phyloP scores from a whole-genome alignment of 805 yeast genomes.

The Blastobotrys mokoenaii region DNA sequence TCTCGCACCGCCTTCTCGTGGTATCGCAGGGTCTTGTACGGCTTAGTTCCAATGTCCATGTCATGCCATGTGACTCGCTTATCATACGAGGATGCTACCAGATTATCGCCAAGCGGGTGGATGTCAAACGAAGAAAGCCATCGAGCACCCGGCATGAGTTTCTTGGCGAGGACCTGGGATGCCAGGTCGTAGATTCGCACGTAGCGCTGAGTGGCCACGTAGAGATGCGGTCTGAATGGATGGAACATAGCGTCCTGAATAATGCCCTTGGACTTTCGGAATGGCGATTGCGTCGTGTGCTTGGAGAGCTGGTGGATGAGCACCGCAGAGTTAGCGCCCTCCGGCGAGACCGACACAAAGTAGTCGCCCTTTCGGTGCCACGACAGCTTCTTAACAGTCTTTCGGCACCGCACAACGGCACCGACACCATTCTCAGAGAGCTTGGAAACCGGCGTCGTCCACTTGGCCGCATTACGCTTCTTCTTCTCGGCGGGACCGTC shows the following conservation, averaged over 20 bases:
- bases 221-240: constrained; percentile 88
- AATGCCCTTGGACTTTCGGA: constrained; percentile 85
- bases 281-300: constrained; percentile 93
- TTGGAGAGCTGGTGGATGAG: constrained; percentile 90
- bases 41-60: constrained; percentile 77
- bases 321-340: constrained; percentile 78
- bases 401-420: constrained; percentile 56
- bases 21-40: constrained; percentile 91
- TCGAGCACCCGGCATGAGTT: constrained; percentile 89
- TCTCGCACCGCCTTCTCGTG: constrained; percentile 91
- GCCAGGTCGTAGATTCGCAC: constrained; percentile 85
- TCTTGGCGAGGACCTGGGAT: constrained; percentile 74
- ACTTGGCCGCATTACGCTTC: constrained; percentile 52
- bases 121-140: constrained; percentile 88
- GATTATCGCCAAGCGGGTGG: constrained; percentile 94
- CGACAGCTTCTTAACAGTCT: constrained; percentile 67
- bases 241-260: constrained; percentile 96
- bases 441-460: constrained; percentile 71
- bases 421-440: constrained; percentile 59
- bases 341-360: constrained; percentile 94
- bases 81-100: constrained; percentile 86
- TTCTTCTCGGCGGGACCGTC: constrained; percentile 23
- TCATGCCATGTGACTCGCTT: constrained; percentile 97
- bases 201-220: constrained; percentile 90
- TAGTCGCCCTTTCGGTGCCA: constrained; percentile 99